Evolutionary conservation across 148 eudicot genomes (phyloP), one percentile per base, ranked within the genome.

Genomic region (Nepenthes mirabilis): DNA sequence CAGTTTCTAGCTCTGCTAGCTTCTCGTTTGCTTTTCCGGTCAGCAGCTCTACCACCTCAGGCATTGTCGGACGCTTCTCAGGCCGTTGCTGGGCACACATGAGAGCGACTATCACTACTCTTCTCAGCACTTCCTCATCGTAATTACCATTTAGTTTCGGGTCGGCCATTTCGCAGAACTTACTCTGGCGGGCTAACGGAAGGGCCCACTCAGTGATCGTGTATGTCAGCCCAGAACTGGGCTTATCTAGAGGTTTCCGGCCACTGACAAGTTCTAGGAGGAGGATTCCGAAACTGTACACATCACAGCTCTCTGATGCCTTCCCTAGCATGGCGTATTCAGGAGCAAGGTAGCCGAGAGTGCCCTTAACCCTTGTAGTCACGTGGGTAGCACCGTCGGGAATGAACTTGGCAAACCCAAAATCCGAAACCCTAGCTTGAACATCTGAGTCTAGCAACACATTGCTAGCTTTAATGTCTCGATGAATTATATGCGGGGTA

Each of bases 391-490:
- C 90, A 35, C 86, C 90, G 58, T 83, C 87, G 1, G 97, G 94
- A 43, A 86, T 72, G 54, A 86, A 77, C 75, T 77, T 89, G 34
- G 90, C 90, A 37, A 86, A 89, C 48, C 94, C 87, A 43, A 89
- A 89, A 77, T 89, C 97, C 34, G 97, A 87, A 55, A 89, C 94
- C 62, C 68, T 76, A 14, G 97, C 87, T 59, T 80, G 70, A 62
- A 86, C 86, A 58, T 89, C 85, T 1, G 81, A 70, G 58, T 89
- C 96, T 9, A 93, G 85, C 61, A 93, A 61, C 37, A 93, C 81
- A 54, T 93, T 93, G 77, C 95, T 93, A 2, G 91, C 96, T 77
- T 93, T 93, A 53, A 93, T 60, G 76, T 88, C 98, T 70, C 98
- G 40, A 71, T 93, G 98, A 71, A 93, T 93, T 48, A 93, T 77